Percentiles rank a stretch among this genome's conserved stretches.
phyloP scores from a whole-genome alignment of 2,329 filamentous ascomycete species.

The Sporothrix dimorphospora region DNA sequence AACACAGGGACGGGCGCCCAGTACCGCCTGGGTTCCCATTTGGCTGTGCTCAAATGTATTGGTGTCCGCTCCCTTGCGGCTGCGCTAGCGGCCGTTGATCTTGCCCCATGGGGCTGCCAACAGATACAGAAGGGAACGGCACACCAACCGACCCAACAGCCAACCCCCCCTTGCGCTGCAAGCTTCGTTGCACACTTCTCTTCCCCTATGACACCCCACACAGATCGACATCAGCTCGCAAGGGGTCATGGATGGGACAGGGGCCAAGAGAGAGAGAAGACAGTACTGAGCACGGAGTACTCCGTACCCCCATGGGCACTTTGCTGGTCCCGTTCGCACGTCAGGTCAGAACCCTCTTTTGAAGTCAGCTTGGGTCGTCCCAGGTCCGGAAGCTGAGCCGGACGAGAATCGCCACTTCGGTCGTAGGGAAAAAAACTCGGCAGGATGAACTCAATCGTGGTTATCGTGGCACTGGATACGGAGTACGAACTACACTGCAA shows the following conservation, averaged over 20 bases:
- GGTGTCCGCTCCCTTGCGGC: constrained; percentile 8
- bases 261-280: not conserved
- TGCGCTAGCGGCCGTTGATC: constrained; percentile 1
- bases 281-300: not conserved
- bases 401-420: not conserved
- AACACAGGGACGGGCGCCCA: not conserved
- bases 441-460: not conserved
- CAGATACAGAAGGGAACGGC: not conserved
- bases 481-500: too few species aligned
- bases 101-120: not conserved
- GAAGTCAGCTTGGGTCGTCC: not conserved
- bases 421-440: not conserved
- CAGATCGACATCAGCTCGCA: constrained; percentile 14
- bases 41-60: constrained; percentile 6
- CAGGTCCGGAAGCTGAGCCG: not conserved
- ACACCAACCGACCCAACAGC: not conserved
- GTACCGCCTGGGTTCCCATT: not conserved
- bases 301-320: not conserved
- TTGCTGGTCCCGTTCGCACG: not conserved
- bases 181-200: not conserved
- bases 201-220: not conserved
- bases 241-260: not conserved
- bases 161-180: not conserved
- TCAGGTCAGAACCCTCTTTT: not conserved
- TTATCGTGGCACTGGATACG: too few species aligned